These are phyloP conservation scores for Phytophthora ramorum DNA, from an alignment of 352 stramenopile genomes.

Conservation along the genomic window DNA sequence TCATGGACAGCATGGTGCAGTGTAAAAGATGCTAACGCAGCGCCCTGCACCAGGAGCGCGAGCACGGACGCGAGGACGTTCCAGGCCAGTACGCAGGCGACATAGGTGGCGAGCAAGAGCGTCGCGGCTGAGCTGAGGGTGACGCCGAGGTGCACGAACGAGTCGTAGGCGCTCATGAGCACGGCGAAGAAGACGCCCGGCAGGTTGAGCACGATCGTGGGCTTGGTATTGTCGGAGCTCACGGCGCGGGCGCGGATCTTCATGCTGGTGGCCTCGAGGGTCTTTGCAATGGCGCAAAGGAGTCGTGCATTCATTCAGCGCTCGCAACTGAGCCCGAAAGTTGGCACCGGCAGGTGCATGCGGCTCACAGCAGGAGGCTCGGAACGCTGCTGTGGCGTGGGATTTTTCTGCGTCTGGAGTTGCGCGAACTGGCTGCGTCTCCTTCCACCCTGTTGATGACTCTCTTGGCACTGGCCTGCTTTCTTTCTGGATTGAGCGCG, in stretches of 20 bases:
- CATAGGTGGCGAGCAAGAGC: no score
- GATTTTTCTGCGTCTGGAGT: conserved; percentile 14
- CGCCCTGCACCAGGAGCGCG: no score
- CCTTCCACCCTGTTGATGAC: conserved; percentile 24
- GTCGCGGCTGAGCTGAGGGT: no score
- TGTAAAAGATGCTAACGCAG: conserved; percentile 61
- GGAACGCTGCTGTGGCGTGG: conserved; percentile 20
- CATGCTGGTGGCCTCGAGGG: conserved; percentile 17
- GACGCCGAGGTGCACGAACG: no score
- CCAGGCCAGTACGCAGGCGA: no score
- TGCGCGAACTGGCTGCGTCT: no score
- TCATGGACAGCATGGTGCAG: conserved; percentile 49
- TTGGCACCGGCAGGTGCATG: conserved; percentile 2
- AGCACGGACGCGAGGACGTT: no score
- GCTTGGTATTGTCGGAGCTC: no score
- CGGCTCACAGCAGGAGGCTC: conserved; percentile 9
- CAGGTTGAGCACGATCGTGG: no score
- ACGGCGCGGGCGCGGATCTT: conserved; percentile 26
- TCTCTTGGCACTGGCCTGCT: conserved; percentile 32
- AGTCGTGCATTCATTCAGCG: conserved; percentile 24
- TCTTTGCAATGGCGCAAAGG: conserved; percentile 26
- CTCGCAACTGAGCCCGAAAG: conserved; percentile 26
- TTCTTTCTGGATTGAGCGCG: conserved; percentile 32
- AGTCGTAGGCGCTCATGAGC: no score
- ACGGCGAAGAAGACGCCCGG: no score